Base-by-base conservation (phyloP, 768 basidiomycete genomes). In the Udeniomyces megalosporus region DNA sequence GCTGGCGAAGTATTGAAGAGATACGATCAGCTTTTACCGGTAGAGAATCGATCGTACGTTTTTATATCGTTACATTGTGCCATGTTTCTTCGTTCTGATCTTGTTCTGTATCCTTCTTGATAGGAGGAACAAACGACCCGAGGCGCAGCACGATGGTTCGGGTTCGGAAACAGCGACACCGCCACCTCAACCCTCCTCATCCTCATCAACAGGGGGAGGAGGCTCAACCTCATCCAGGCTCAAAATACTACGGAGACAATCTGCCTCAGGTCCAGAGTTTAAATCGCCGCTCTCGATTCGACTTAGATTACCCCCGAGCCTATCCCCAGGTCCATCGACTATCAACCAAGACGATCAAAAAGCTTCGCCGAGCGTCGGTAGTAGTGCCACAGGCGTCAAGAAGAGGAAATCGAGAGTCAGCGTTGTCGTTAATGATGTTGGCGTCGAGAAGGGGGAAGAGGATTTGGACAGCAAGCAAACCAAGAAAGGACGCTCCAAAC, bases 1-100 rank as follows among this genome's bases (percentile, higher is more conserved):
- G 63, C 63, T 2, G 63, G 58, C 31, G 63, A 59, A 8, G 50
- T 65, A 1, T 46, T 65, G 26, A 35, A 17, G 35, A 28, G 53
- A 46, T 65, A 65, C 53, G 63, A 65, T 35, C 63, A 47, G 45
- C 45, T 59, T 44, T 47, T 65, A 5, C 62, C 62, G 38, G 51
- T 53, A 3, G 55, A 57, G 28, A 57, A 46, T 28, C 38, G 55
- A 12, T 45, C 46, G 55, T 57, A 31, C n/a, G 53, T 55, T 26
- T 4, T 34, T 20, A 11, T 12, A 4, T n/a, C 35, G 5, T 24
- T n/a, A 22, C 20, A 20, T 42, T n/a, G 3, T 35, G 14, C 34
- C 8, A n/a, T 6, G 12, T 15, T 52, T 32, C 51, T 32, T 28
- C 11, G 17, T 34, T 32, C 28, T 29, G 49, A 51, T 51, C 14